A percentile compares a stretch with the other conserved stretches of the same genome.
These are phyloP conservation scores for Dendrothele bispora DNA, from an alignment of 768 basidiomycete genomes.

Conservation along the genomic window DNA sequence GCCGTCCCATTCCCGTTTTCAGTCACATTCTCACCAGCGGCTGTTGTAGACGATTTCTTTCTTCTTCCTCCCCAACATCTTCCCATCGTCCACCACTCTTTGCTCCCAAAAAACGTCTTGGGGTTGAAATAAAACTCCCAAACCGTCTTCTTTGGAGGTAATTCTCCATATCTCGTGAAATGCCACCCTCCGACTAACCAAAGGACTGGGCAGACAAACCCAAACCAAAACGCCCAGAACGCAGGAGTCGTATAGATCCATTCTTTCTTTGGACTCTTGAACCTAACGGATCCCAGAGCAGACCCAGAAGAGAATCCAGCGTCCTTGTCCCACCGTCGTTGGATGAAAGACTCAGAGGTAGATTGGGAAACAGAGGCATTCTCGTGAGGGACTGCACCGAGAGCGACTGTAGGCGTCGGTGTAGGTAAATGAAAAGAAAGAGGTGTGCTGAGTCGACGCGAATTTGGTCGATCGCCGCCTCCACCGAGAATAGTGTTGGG, in stretches of 20 bases:
- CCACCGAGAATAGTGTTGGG: conserved; percentile 19
- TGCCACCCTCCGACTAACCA: conserved; percentile 83
- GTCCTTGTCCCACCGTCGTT: conserved; percentile 49
- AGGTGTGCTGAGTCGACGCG: too few species aligned
- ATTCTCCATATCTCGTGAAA: conserved; percentile 46
- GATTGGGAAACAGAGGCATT: conserved; percentile 31
- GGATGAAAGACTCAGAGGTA: conserved; percentile 51
- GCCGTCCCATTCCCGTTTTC: too few species aligned
- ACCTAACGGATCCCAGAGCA: conserved; percentile 28
- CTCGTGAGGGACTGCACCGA: conserved; percentile 2
- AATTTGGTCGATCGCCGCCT: conserved; percentile 8
- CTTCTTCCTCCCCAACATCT: conserved; percentile 5
- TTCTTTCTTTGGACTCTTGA: conserved; percentile 32
- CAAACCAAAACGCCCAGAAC: conserved; percentile 71
- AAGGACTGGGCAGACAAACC: conserved; percentile 70
- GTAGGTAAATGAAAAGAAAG: conserved; percentile 17
- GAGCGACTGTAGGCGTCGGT: conserved; percentile 17
- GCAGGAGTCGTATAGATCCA: conserved; percentile 38
- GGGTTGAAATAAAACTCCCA: conserved; percentile 49
- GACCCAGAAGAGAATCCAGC: conserved; percentile 35
- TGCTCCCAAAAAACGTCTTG: conserved; percentile 38
- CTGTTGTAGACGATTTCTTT: background rate
- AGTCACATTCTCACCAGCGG: too few species aligned
- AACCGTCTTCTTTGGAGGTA: conserved; percentile 41
- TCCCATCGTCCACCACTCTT: conserved; percentile 27